Percentiles rank a stretch among this genome's conserved stretches.
These are phyloP conservation scores for Volvariella surrecta DNA, from an alignment of 1,284 basidiomycete genomes.

Conservation along the genomic window DNA sequence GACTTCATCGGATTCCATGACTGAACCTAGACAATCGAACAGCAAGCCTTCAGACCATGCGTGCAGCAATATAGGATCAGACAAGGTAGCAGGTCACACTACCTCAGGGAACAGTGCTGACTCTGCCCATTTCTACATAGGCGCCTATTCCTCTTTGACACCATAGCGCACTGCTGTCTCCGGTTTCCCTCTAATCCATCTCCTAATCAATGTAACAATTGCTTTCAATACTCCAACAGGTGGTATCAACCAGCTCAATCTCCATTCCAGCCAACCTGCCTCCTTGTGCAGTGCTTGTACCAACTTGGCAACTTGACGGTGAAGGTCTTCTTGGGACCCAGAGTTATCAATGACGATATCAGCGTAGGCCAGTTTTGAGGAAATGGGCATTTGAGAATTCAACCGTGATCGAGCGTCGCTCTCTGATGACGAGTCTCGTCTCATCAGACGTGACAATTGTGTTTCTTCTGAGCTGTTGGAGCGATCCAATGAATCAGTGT, in stretches of 20 bases:
- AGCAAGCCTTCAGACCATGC: no score
- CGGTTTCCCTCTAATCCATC: neutral
- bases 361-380: constrained; percentile 76
- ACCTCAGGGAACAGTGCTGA: no score
- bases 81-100: no score
- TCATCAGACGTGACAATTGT: constrained; percentile 75
- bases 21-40: no score
- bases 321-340: constrained; percentile 61
- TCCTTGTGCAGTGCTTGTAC: constrained; percentile 47
- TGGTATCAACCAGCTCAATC: constrained; percentile 77
- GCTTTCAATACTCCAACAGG: constrained; percentile 53
- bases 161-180: no score
- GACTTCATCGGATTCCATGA: no score
- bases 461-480: constrained; percentile 55
- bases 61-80: no score
- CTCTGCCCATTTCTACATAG: no score
- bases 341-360: constrained; percentile 90
- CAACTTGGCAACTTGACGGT: constrained; percentile 60
- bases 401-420: constrained; percentile 70
- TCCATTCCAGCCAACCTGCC: constrained; percentile 51
- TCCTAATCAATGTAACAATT: neutral
- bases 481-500: neutral
- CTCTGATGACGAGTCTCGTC: constrained; percentile 50
- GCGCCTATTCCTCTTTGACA: no score
- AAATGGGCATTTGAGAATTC: constrained; percentile 74